Percentiles rank a stretch among this genome's conserved stretches.
Conservation (phyloP, 768 basidiomycete genomes). For the Mycena latifolia region DNA sequence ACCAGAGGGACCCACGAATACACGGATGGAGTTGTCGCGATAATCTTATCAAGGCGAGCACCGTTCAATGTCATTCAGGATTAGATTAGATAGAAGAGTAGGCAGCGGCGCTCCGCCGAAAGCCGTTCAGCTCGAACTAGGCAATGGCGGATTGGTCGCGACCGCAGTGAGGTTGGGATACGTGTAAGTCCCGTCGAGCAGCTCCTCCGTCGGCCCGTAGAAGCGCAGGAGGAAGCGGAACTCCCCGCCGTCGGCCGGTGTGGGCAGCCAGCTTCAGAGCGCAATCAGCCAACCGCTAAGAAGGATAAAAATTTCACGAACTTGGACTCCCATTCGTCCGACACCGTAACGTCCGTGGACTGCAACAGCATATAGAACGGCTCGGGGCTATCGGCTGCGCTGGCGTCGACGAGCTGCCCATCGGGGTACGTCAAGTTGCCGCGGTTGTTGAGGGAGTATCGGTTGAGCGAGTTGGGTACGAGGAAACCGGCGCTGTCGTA, state of each 20-base stretch:
- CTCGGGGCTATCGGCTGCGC: background rate
- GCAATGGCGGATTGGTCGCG: slow-evolving; percentile 21
- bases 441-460: too few species aligned
- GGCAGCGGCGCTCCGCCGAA: too few species aligned
- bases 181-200: slow-evolving; percentile 7
- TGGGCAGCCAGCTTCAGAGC: slow-evolving; percentile 33
- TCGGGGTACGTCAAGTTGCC: slow-evolving; percentile 22
- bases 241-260: slow-evolving; percentile 15
- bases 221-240: slow-evolving; percentile 17
- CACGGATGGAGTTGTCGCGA: too few species aligned
- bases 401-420: slow-evolving; percentile 6
- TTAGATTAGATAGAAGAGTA: too few species aligned
- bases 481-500: too few species aligned
- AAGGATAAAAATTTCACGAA: background rate
- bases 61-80: too few species aligned
- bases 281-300: too few species aligned
- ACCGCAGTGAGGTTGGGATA: slow-evolving; percentile 24
- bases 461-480: too few species aligned
- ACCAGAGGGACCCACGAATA: too few species aligned
- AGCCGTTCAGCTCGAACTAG: background rate
- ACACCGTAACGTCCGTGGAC: background rate
- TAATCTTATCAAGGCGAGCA: too few species aligned
- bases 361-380: slow-evolving; percentile 26
- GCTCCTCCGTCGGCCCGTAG: background rate
- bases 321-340: slow-evolving; percentile 26